phyloP scores from a whole-genome alignment of 148 eudicot species.

The Pharnaceum exiguum region DNA sequence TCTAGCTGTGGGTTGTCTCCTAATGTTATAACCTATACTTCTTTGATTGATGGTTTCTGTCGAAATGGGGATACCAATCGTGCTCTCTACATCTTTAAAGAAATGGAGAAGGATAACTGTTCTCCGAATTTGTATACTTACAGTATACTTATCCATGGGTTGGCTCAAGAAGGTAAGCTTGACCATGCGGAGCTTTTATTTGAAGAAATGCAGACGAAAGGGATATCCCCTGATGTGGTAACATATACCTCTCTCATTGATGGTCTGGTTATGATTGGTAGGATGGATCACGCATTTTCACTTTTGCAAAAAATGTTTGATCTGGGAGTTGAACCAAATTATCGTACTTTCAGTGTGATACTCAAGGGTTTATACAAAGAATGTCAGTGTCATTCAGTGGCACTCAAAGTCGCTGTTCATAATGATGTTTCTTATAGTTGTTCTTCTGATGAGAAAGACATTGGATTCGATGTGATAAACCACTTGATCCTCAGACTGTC shows the following conservation, averaged over 20 bases:
- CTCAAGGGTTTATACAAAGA: slow-evolving; percentile 57
- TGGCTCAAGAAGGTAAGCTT: slow-evolving; percentile 53
- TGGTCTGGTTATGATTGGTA: slow-evolving; percentile 53
- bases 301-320: slow-evolving; percentile 44
- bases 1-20: slow-evolving; percentile 36
- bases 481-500: slow-evolving; percentile 49
- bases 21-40: slow-evolving; percentile 66
- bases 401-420: slow-evolving; percentile 40
- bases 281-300: slow-evolving; percentile 59
- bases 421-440: slow-evolving; percentile 30
- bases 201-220: slow-evolving; percentile 47
- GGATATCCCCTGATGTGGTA: slow-evolving; percentile 59
- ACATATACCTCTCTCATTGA: slow-evolving; percentile 60
- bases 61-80: slow-evolving; percentile 39
- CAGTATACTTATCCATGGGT: slow-evolving; percentile 58
- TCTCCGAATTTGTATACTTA: slow-evolving; percentile 57
- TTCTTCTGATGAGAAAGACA: slow-evolving; percentile 23
- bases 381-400: slow-evolving; percentile 23
- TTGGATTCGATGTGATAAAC: slow-evolving; percentile 22
- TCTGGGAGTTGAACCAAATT: slow-evolving; percentile 48
- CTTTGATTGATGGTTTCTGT: slow-evolving; percentile 67
- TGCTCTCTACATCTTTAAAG: slow-evolving; percentile 52
- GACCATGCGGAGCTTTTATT: slow-evolving; percentile 54
- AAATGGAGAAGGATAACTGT: slow-evolving; percentile 54
- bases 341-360: slow-evolving; percentile 44